Evolutionary conservation across 2,329 filamentous ascomycete genomes (phyloP).

Genomic region (Claviceps paspali): DNA sequence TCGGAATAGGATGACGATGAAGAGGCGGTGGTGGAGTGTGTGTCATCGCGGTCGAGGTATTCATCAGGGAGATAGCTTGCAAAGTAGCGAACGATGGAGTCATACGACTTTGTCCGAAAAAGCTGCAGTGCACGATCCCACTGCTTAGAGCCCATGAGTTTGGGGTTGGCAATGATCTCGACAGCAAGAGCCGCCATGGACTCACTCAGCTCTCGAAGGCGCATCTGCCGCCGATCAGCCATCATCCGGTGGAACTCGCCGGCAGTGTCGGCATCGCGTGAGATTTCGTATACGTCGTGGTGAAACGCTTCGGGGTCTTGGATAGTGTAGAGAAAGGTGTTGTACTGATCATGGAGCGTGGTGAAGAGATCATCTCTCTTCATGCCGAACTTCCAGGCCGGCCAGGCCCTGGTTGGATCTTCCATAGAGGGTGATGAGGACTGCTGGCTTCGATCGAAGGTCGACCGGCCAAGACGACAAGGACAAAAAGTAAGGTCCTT

Average conservation of each 20-base stretch:
- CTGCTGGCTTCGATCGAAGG: background rate
- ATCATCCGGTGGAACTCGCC: constrained; percentile 41
- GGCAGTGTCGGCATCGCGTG: constrained; percentile 30
- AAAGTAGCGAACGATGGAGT: constrained; percentile 45
- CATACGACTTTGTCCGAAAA: constrained; percentile 42
- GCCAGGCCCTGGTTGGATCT: constrained; percentile 38
- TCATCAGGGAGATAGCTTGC: constrained; percentile 40
- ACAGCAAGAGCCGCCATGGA: constrained; percentile 41
- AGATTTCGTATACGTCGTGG: constrained; percentile 45
- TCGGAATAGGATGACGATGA: constrained; percentile 24
- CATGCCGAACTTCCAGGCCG: constrained; percentile 48
- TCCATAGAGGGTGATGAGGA: constrained; percentile 28
- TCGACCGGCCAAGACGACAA: background rate
- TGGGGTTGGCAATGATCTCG: constrained; percentile 45
- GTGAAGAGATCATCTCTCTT: constrained; percentile 42
- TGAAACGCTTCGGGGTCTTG: constrained; percentile 47
- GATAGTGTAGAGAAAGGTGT: constrained; percentile 39
- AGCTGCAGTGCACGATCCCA: constrained; percentile 44
- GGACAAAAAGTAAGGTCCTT: background rate
- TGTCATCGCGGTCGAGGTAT: constrained; percentile 26
- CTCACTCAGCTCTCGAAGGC: constrained; percentile 38
- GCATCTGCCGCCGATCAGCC: constrained; percentile 36
- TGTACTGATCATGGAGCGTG: constrained; percentile 43
- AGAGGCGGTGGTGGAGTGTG: constrained; percentile 16
- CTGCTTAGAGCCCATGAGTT: constrained; percentile 41